These are phyloP conservation scores for Cyclotella sp. DNA, from an alignment of 108 stramenopile genomes.

Conservation along the genomic window DNA sequence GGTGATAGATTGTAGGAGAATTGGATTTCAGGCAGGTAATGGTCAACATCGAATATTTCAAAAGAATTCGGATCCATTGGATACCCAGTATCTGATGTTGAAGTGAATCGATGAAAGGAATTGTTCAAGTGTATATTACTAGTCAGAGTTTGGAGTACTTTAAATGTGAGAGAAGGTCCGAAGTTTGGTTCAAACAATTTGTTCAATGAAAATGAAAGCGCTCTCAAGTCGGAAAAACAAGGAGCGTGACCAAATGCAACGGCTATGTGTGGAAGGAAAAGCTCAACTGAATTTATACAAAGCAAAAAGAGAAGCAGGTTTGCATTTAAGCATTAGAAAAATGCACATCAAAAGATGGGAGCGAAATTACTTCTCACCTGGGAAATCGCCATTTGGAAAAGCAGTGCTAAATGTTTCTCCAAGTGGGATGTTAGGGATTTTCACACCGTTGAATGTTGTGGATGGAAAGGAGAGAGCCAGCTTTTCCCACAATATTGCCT, in stretches of 20 bases:
- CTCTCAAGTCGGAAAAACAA: conserved; percentile 2
- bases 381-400: background rate
- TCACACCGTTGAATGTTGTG: conserved; percentile 19
- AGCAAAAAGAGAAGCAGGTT: background rate
- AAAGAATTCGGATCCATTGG: conserved; percentile 20
- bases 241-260: conserved; percentile 25
- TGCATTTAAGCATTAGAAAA: background rate
- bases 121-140: background rate
- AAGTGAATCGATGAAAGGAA: background rate
- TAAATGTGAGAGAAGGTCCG: background rate
- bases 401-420: conserved; percentile 19
- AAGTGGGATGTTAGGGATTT: conserved; percentile 20
- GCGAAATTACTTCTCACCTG: background rate
- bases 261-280: conserved; percentile 29
- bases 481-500: conserved; percentile 26
- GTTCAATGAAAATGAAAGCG: conserved; percentile 20
- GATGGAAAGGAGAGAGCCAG: conserved; percentile 17
- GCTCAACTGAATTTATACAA: conserved; percentile 6
- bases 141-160: background rate
- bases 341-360: background rate
- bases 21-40: conserved; percentile 31
- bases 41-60: conserved; percentile 33
- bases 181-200: conserved; percentile 23
- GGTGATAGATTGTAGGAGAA: conserved; percentile 17
- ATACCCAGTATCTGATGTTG: background rate